phyloP scores from a whole-genome alignment of 306 rosid genomes.

The Fragaria ananassa region DNA sequence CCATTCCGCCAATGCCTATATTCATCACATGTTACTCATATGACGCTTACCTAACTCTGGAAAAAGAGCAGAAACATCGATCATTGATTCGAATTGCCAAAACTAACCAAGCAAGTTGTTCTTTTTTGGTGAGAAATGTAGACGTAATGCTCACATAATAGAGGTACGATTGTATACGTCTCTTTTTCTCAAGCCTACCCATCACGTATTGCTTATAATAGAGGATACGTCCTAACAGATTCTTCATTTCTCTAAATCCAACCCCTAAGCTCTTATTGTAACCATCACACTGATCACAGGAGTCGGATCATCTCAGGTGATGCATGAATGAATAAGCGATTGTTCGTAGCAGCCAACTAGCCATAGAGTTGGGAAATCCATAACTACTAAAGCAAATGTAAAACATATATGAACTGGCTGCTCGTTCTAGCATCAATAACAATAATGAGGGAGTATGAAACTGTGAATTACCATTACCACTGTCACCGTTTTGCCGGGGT shows the following conservation, averaged over 20 bases:
- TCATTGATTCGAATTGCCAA: not conserved
- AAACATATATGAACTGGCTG: not conserved
- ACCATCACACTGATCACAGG: too few species aligned
- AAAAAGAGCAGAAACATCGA: not conserved
- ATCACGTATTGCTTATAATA: too few species aligned
- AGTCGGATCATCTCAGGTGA: not conserved
- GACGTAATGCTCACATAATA: too few species aligned
- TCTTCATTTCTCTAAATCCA: not conserved
- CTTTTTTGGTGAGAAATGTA: not conserved
- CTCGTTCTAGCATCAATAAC: not conserved
- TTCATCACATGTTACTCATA: not conserved
- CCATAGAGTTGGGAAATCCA: not conserved
- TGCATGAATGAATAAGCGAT: not conserved
- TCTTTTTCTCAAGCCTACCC: not conserved
- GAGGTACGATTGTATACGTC: not conserved
- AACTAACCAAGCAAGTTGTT: not conserved
- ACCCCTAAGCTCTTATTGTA: not conserved
- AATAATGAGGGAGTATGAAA: not conserved
- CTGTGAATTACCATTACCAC: slow-evolving; percentile 22
- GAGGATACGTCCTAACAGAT: not conserved
- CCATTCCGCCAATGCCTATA: not conserved
- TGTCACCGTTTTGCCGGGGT: slow-evolving; percentile 38
- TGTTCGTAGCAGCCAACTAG: too few species aligned
- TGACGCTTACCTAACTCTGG: not conserved
- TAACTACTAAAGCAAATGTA: too few species aligned